Evolutionary conservation across 768 basidiomycete genomes (phyloP).

Genomic region (Glaciozyma martinii): DNA sequence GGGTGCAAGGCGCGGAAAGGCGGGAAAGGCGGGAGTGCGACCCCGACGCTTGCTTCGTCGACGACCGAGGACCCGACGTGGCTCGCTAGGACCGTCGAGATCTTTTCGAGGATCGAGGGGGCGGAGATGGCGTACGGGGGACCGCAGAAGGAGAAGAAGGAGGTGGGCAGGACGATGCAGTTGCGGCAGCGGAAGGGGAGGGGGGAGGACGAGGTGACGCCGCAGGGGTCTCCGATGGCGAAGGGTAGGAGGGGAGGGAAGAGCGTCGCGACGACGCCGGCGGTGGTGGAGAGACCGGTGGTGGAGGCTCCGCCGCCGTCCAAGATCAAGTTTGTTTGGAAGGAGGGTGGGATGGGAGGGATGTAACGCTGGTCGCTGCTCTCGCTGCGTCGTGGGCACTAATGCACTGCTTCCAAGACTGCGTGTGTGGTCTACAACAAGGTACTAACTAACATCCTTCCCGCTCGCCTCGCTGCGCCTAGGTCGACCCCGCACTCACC

Average conservation of each 20-base stretch:
- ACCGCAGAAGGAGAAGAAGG: neutral
- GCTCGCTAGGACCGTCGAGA: conserved; percentile 17
- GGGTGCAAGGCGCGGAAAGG: neutral
- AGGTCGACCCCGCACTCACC: too few relatives aligned
- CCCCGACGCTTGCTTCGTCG: neutral
- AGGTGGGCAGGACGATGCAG: conserved; percentile 3
- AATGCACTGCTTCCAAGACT: too few relatives aligned
- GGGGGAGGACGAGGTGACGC: neutral
- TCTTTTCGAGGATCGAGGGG: conserved; percentile 18
- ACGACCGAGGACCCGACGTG: neutral
- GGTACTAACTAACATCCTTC: too few relatives aligned
- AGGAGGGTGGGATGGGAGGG: neutral
- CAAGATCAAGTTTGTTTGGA: conserved; percentile 1
- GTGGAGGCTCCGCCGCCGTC: too few relatives aligned
- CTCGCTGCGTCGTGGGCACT: too few relatives aligned
- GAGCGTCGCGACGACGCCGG: neutral
- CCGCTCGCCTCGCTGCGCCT: too few relatives aligned
- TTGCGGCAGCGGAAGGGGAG: conserved; percentile 9
- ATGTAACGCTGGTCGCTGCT: too few relatives aligned
- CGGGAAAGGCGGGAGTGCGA: neutral
- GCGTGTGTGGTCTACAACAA: too few relatives aligned
- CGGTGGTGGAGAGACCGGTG: neutral
- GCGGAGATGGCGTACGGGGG: neutral
- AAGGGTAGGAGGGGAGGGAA: too few relatives aligned
- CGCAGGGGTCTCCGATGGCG: neutral